Conservation (phyloP, 192 early-diverging fungal species). For the Backusella morwellensis region DNA sequence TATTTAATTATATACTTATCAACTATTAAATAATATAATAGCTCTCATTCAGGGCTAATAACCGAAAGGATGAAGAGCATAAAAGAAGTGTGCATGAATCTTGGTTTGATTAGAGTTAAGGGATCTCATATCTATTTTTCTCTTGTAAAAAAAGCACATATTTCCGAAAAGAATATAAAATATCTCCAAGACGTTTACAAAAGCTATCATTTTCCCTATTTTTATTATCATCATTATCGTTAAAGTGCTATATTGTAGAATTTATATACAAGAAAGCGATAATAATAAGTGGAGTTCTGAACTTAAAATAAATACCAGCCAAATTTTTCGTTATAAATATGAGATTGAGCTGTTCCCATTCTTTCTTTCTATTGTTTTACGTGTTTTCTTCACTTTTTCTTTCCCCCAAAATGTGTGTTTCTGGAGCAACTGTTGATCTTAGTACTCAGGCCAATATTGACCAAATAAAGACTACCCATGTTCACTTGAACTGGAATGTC, state of each 20-base stretch:
- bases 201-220: too few species aligned
- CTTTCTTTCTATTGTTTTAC: conserved; percentile 2
- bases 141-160: background rate
- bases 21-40: background rate
- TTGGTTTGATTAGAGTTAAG: background rate
- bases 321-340: background rate
- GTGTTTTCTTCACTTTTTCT: background rate
- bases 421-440: conserved; percentile 54
- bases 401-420: background rate
- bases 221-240: too few species aligned
- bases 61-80: background rate
- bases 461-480: conserved; percentile 69
- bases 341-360: background rate
- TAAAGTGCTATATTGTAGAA: background rate
- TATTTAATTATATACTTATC: background rate
- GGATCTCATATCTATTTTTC: background rate
- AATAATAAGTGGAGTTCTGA: background rate
- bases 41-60: background rate
- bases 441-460: conserved; percentile 81
- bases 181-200: background rate
- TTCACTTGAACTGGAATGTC: conserved; percentile 72
- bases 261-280: background rate
- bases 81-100: background rate
- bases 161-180: background rate
- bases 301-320: background rate